Evolutionary conservation across 169 alveolate genomes (phyloP).

Genomic region (Eimeria necatrix): DNA sequence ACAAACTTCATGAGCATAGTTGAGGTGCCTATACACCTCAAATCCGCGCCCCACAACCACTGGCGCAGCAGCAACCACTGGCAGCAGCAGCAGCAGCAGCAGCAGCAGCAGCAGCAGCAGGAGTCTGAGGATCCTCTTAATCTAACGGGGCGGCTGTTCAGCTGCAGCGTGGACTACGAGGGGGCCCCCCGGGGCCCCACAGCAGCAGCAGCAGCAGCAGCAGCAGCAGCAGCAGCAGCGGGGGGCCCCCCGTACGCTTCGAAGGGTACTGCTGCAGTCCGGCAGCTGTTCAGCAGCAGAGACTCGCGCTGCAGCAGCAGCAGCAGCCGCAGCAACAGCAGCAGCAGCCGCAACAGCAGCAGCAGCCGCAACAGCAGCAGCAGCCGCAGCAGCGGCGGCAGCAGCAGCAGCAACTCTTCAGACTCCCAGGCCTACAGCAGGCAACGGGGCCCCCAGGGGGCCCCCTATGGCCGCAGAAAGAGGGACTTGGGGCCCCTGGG

Average conservation of each 20-base stretch:
- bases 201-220: neutral
- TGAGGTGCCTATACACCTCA: constrained; percentile 64
- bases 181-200: neutral
- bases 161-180: neutral
- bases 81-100: constrained; percentile 7
- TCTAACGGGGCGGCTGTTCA: constrained; percentile 48
- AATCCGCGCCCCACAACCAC: neutral
- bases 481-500: no score
- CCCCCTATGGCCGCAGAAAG: no score
- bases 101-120: constrained; percentile 6
- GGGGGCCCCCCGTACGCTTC: constrained; percentile 36
- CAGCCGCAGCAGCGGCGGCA: neutral
- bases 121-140: constrained; percentile 19
- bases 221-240: neutral
- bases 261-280: neutral
- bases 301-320: neutral
- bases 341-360: no score
- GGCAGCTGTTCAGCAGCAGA: constrained; percentile 19
- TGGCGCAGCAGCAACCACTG: no score
- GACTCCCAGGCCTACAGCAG: no score
- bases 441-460: no score
- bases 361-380: no score
- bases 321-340: neutral
- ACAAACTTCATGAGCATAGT: neutral
- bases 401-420: neutral